Conservation (phyloP, 306 rosid genomes). For the Medicago truncatula region DNA sequence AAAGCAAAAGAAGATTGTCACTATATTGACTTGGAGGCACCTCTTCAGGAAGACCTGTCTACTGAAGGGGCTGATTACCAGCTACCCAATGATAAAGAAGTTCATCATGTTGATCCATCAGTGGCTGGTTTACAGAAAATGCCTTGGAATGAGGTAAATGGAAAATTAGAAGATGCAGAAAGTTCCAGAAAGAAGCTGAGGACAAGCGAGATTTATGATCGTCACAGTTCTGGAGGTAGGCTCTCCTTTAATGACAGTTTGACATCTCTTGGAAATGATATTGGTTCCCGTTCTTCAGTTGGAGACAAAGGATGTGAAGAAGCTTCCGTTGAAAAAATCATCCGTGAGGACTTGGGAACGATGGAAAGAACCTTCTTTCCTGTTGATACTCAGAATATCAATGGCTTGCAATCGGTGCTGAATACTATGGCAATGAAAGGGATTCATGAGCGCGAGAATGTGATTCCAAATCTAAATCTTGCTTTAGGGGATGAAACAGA, state of each 20-base stretch:
- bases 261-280: slow-evolving; percentile 44
- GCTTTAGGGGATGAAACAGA: slow-evolving; percentile 83
- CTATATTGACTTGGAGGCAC: slow-evolving; percentile 47
- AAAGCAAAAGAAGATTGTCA: slow-evolving; percentile 44
- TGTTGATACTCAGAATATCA: slow-evolving; percentile 48
- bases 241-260: slow-evolving; percentile 45
- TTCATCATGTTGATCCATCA: slow-evolving; percentile 55
- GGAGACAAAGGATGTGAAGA: slow-evolving; percentile 56
- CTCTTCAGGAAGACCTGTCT: slow-evolving; percentile 44
- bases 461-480: slow-evolving; percentile 83
- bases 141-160: slow-evolving; percentile 59
- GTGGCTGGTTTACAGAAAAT: slow-evolving; percentile 40
- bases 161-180: slow-evolving; percentile 49
- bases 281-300: slow-evolving; percentile 50
- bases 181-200: slow-evolving; percentile 60
- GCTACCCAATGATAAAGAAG: slow-evolving; percentile 49
- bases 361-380: slow-evolving; percentile 85
- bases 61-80: slow-evolving; percentile 39
- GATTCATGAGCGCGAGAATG: slow-evolving; percentile 47
- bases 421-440: slow-evolving; percentile 47
- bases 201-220: slow-evolving; percentile 50
- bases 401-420: slow-evolving; percentile 41
- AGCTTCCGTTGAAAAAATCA: slow-evolving; percentile 73
- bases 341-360: slow-evolving; percentile 70
- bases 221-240: slow-evolving; percentile 47